Evolutionary conservation across 306 rosid species (phyloP).

Genomic region (Prunus davidiana): DNA sequence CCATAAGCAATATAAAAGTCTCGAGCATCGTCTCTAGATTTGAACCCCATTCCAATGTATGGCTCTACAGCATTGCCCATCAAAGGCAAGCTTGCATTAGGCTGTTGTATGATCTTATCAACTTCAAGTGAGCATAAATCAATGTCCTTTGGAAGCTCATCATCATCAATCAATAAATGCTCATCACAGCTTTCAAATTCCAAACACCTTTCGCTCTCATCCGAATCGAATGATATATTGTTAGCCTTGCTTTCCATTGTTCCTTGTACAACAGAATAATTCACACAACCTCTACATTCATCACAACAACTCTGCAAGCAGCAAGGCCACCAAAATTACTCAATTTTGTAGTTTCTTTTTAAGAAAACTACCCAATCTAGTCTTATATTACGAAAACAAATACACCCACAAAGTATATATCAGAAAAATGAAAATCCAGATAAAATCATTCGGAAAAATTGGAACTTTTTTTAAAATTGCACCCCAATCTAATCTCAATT

Average conservation of each 20-base stretch:
- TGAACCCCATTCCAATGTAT: slow-evolving; percentile 22
- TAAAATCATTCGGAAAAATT: neutral
- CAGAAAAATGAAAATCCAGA: neutral
- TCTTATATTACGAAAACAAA: too few relatives aligned
- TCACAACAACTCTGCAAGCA: slow-evolving; percentile 12
- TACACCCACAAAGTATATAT: neutral
- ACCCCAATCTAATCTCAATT: neutral
- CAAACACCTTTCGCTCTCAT: slow-evolving; percentile 18
- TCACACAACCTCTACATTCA: slow-evolving; percentile 16
- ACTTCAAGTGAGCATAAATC: slow-evolving; percentile 15
- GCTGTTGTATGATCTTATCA: neutral
- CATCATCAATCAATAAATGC: slow-evolving; percentile 7
- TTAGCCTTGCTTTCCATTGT: slow-evolving; percentile 7
- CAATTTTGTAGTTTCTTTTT: neutral
- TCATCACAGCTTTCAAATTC: slow-evolving; percentile 11
- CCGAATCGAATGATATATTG: slow-evolving; percentile 7
- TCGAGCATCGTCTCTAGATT: slow-evolving; percentile 26
- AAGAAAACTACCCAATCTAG: neutral
- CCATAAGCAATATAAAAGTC: slow-evolving; percentile 22
- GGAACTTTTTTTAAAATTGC: neutral
- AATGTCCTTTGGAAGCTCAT: neutral
- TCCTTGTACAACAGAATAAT: neutral
- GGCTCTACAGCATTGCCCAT: slow-evolving; percentile 14
- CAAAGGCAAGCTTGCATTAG: slow-evolving; percentile 1
- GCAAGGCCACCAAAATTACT: slow-evolving; percentile 3